phyloP scores from a whole-genome alignment of 768 basidiomycete species.

The Lentinula detonsa region DNA sequence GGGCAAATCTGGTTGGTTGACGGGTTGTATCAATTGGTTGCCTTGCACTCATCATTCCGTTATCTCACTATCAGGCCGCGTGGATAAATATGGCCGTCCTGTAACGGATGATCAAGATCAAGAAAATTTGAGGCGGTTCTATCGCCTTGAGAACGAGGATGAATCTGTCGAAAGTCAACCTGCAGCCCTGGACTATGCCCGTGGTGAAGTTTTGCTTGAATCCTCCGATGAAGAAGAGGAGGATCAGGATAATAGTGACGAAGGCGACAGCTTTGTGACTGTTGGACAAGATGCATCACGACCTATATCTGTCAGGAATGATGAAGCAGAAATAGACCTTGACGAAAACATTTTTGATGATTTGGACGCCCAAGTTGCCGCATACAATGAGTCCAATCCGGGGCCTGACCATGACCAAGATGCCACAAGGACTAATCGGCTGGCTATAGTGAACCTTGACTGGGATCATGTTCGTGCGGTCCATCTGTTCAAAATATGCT shows the following conservation, averaged over 20 bases:
- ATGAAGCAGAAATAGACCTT: slow-evolving; percentile 63
- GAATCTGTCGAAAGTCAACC: slow-evolving; percentile 25
- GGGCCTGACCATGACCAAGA: slow-evolving; percentile 33
- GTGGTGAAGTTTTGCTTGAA: slow-evolving; percentile 82
- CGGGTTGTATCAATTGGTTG: slow-evolving; percentile 3
- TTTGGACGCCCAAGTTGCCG: slow-evolving; percentile 69
- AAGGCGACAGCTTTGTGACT: slow-evolving; percentile 42
- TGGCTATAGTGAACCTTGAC: slow-evolving; percentile 94
- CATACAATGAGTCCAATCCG: slow-evolving; percentile 45
- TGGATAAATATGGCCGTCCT: slow-evolving; percentile 88
- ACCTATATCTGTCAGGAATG: slow-evolving; percentile 33
- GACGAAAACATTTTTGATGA: slow-evolving; percentile 71
- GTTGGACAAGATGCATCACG: slow-evolving; percentile 42
- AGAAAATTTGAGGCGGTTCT: slow-evolving; percentile 76
- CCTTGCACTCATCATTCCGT: slow-evolving; percentile 4
- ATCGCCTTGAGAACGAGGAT: slow-evolving; percentile 56
- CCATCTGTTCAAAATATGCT: slow-evolving; percentile 90
- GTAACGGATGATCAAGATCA: slow-evolving; percentile 63
- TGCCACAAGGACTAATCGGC: slow-evolving; percentile 49
- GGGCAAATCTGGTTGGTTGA: slow-evolving; percentile 14
- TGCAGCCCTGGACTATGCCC: slow-evolving; percentile 71
- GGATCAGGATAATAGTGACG: slow-evolving; percentile 19
- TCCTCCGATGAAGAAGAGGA: slow-evolving; percentile 84
- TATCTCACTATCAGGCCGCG: slow-evolving; percentile 37
- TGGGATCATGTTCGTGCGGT: slow-evolving; percentile 93